Conservation (phyloP, 306 rosid genomes). For the Vigna unguiculata region DNA sequence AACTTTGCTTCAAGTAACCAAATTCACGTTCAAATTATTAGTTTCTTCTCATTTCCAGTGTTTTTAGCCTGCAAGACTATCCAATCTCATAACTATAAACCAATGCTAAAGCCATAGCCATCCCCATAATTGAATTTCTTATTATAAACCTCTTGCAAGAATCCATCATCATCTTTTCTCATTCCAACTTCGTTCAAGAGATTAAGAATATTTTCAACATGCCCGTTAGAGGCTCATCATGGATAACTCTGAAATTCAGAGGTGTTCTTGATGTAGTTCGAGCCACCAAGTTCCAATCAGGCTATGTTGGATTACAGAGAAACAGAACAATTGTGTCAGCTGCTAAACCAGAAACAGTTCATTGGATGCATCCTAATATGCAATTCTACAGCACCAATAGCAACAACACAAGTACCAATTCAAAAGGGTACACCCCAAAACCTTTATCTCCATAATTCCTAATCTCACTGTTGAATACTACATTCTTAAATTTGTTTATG, state of each 20-base stretch:
- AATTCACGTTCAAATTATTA: slow-evolving; percentile 38
- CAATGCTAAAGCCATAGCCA: slow-evolving; percentile 6
- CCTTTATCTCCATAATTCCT: slow-evolving; percentile 10
- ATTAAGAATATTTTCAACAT: slow-evolving; percentile 30
- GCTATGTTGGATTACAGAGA: slow-evolving; percentile 21
- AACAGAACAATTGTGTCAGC: slow-evolving; percentile 33
- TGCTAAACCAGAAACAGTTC: slow-evolving; percentile 16
- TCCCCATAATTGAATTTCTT: slow-evolving; percentile 8
- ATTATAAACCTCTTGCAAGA: slow-evolving; percentile 21
- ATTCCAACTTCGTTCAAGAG: slow-evolving; percentile 25
- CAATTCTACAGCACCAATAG: slow-evolving; percentile 48
- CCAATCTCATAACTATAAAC: slow-evolving; percentile 43
- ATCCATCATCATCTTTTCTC: neutral
- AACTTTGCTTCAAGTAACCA: slow-evolving; percentile 50
- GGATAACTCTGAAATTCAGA: slow-evolving; percentile 48
- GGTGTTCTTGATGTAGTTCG: slow-evolving; percentile 45
- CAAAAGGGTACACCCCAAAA: slow-evolving; percentile 45
- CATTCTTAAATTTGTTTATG: slow-evolving; percentile 16
- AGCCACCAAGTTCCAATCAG: slow-evolving; percentile 31
- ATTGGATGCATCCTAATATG: slow-evolving; percentile 37
- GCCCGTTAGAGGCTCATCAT: slow-evolving; percentile 45
- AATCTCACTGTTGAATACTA: neutral
- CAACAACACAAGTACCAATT: slow-evolving; percentile 36
- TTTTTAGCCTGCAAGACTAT: slow-evolving; percentile 34
- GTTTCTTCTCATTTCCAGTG: slow-evolving; percentile 6